Evolutionary conservation across 2,329 filamentous ascomycete species (phyloP).

Genomic region (Neonectria hederae): DNA sequence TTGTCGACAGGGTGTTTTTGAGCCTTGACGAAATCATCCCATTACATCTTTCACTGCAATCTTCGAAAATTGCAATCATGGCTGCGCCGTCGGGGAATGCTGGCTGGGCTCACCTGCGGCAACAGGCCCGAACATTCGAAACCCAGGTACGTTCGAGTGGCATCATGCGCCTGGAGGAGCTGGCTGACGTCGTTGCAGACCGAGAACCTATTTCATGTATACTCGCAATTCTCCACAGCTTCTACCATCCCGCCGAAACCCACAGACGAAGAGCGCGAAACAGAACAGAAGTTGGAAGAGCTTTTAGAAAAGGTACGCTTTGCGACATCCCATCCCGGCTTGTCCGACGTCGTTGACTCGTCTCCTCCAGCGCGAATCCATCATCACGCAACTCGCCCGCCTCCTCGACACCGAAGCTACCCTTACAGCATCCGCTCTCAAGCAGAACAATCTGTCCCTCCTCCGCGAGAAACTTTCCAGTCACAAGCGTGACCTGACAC

Average conservation of each 20-base stretch:
- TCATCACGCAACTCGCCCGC: conserved; percentile 83
- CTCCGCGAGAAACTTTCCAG: conserved; percentile 90
- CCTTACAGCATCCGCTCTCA: conserved; percentile 89
- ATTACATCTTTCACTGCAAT: conserved; percentile 23
- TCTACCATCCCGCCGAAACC: conserved; percentile 83
- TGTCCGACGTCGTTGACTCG: conserved; percentile 22
- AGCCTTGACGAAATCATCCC: conserved; percentile 20
- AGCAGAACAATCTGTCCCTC: conserved; percentile 93
- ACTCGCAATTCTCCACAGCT: conserved; percentile 88
- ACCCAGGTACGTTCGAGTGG: conserved; percentile 73
- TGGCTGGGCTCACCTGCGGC: conserved; percentile 93
- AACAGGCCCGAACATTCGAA: conserved; percentile 89
- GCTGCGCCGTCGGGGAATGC: conserved; percentile 63
- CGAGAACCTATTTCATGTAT: conserved; percentile 82
- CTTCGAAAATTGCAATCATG: conserved; percentile 51
- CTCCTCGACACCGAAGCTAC: conserved; percentile 92
- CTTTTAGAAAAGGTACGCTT: conserved; percentile 77
- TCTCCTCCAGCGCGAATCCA: conserved; percentile 74
- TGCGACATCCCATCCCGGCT: neutral
- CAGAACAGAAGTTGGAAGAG: conserved; percentile 84
- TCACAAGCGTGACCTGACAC: conserved; percentile 83
- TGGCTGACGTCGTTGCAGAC: conserved; percentile 65
- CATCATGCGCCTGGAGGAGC: conserved; percentile 27
- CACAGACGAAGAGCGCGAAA: conserved; percentile 82
- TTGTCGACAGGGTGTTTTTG: conserved; percentile 28